A percentile compares a stretch with the other conserved stretches of the same genome.
phyloP scores from a whole-genome alignment of 257 asterid genomes.

The Catharanthus roseus region DNA sequence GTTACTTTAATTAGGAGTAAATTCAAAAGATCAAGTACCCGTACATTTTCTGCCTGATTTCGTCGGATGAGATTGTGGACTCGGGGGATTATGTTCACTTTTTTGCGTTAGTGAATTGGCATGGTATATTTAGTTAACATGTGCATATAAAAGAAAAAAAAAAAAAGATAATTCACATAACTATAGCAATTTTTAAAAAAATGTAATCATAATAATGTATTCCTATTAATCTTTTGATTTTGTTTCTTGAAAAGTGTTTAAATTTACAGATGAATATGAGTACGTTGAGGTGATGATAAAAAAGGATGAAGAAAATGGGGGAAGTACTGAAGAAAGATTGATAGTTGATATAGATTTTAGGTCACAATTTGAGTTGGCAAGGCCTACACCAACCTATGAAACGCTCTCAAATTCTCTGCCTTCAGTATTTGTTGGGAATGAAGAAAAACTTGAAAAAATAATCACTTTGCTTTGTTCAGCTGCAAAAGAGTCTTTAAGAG shows the following conservation, averaged over 20 bases:
- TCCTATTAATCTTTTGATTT: too few species aligned
- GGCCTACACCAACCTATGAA: constrained; percentile 45
- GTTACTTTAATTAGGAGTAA: too few species aligned
- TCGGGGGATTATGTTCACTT: too few species aligned
- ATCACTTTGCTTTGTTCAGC: constrained; percentile 47
- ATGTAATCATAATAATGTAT: too few species aligned
- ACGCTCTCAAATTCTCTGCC: constrained; percentile 46
- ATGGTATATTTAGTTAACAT: too few species aligned
- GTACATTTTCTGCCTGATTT: too few species aligned
- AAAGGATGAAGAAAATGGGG: constrained; percentile 19
- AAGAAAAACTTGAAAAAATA: constrained; percentile 37
- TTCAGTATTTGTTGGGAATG: constrained; percentile 48
- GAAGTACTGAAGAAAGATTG: constrained; percentile 24
- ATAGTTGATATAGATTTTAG: constrained; percentile 54
- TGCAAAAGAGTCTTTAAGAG: constrained; percentile 52
- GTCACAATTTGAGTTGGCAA: constrained; percentile 45
- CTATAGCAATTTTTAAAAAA: too few species aligned
- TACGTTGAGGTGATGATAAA: constrained; percentile 52
- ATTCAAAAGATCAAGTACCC: too few species aligned
- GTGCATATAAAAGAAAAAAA: too few species aligned
- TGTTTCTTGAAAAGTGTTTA: constrained; percentile 4
- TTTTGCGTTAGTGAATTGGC: too few species aligned
- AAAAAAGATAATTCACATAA: too few species aligned
- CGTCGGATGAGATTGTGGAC: too few species aligned
- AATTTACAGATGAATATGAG: constrained; percentile 39